These are phyloP conservation scores for Lentinus brumalis DNA, from an alignment of 768 basidiomycete genomes.

Conservation along the genomic window DNA sequence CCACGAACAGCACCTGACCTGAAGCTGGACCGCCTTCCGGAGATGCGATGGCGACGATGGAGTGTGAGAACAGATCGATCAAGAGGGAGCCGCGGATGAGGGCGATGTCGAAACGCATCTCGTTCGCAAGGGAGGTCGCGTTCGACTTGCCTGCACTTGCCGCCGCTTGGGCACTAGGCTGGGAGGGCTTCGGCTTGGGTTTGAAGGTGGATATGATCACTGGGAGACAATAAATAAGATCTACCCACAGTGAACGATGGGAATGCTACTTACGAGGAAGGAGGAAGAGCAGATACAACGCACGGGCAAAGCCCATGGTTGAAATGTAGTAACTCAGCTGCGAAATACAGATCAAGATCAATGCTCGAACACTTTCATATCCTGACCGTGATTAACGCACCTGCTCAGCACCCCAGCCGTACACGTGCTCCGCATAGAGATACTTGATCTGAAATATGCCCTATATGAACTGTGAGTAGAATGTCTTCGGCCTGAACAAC, in stretches of 20 bases:
- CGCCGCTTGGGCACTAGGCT: constrained; percentile 15
- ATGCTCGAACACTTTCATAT: too few species aligned
- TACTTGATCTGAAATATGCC: constrained; percentile 78
- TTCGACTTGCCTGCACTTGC: constrained; percentile 47
- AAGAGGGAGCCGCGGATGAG: constrained; percentile 65
- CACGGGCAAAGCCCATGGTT: constrained; percentile 63
- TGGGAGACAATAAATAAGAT: too few species aligned
- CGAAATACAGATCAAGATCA: too few species aligned
- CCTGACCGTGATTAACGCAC: too few species aligned
- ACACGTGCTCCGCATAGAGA: constrained; percentile 74
- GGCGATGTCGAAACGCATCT: constrained; percentile 69
- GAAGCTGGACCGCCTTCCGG: constrained; percentile 39
- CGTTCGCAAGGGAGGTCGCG: constrained; percentile 53
- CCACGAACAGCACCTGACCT: constrained; percentile 47
- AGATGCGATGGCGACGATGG: constrained; percentile 56
- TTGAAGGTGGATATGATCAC: constrained; percentile 68
- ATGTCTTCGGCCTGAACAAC: too few species aligned
- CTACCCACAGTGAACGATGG: too few species aligned
- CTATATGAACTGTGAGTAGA: too few species aligned
- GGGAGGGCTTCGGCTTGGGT: constrained; percentile 33
- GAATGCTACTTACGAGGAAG: constrained; percentile 73
- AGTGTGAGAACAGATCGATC: constrained; percentile 67
- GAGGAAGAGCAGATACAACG: constrained; percentile 64
- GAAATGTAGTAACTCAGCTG: constrained; percentile 79
- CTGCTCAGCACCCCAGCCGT: constrained; percentile 66